Percentiles rank a stretch among this genome's conserved stretches.
Conservation (phyloP, 2,329 filamentous ascomycete species). For the Curvularia hawaiiensis region DNA sequence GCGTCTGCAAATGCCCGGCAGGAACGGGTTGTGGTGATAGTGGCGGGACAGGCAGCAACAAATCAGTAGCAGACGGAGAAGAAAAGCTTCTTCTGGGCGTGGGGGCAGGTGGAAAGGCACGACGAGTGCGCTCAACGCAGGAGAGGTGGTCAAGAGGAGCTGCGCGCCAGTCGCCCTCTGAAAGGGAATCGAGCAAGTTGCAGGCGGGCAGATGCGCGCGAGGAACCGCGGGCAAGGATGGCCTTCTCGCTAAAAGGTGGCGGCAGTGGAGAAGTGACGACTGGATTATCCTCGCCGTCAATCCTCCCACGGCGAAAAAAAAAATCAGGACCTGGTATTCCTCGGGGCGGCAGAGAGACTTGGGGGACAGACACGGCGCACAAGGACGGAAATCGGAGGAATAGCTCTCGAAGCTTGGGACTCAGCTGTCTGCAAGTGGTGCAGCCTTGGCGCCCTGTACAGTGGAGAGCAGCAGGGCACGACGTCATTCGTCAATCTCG, state of each 20-base stretch:
- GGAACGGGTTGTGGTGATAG: constrained; percentile 15
- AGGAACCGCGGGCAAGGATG: constrained; percentile 20
- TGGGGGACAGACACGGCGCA: constrained; percentile 8
- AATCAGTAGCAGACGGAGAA: constrained; percentile 9
- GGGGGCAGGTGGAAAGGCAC: constrained; percentile 13
- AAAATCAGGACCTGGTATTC: neutral
- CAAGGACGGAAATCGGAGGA: constrained; percentile 11
- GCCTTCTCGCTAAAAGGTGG: constrained; percentile 45
- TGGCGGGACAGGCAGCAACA: constrained; percentile 3
- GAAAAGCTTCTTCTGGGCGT: neutral
- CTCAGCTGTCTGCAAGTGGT: constrained; percentile 5
- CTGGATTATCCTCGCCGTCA: constrained; percentile 13
- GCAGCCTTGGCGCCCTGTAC: constrained; percentile 13
- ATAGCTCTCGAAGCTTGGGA: constrained; percentile 10
- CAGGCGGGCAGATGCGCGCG: constrained; percentile 14
- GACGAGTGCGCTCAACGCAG: constrained; percentile 14
- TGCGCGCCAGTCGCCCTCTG: constrained; percentile 28
- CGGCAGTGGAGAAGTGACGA: constrained; percentile 36
- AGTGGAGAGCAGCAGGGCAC: constrained; percentile 14
- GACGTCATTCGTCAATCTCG: constrained; percentile 20
- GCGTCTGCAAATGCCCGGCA: constrained; percentile 18
- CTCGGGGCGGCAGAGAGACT: no score
- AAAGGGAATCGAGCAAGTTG: constrained; percentile 14
- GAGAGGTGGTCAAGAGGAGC: constrained; percentile 9
- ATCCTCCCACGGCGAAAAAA: constrained; percentile 5